A percentile compares a stretch with the other conserved stretches of the same genome.
phyloP scores from a whole-genome alignment of 2,329 filamentous ascomycete genomes.

The Aspergillus sp. region DNA sequence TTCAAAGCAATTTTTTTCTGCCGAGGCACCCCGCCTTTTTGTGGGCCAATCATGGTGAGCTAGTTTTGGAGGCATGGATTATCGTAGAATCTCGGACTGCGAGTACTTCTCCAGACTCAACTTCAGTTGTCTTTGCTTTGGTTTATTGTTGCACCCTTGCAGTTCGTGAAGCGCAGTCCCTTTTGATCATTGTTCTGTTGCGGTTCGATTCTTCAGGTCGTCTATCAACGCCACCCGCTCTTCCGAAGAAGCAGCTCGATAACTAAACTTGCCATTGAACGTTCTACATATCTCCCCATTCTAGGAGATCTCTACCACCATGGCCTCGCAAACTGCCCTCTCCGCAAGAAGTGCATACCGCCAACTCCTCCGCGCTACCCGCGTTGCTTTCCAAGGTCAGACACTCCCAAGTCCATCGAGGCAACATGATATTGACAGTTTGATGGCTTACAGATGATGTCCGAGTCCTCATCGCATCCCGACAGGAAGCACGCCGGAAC shows the following conservation, averaged over 20 bases:
- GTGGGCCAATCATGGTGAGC: slow-evolving; percentile 20
- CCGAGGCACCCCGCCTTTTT: slow-evolving; percentile 18
- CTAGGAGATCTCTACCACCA: slow-evolving; percentile 1
- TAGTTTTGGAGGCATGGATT: slow-evolving; percentile 17
- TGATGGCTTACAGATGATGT: slow-evolving; percentile 55
- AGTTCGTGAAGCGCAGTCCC: neutral
- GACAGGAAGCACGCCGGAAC: slow-evolving; percentile 61
- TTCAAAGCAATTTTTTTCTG: slow-evolving; percentile 27
- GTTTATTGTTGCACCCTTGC: neutral
- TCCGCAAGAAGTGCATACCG: slow-evolving; percentile 73
- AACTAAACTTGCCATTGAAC: neutral
- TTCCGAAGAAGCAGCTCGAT: no score
- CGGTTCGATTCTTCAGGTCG: no score
- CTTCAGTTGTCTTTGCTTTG: neutral
- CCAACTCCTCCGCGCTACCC: slow-evolving; percentile 69
- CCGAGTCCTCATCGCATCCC: slow-evolving; percentile 62
- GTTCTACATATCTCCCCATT: neutral
- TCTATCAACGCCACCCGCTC: no score
- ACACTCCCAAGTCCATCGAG: neutral
- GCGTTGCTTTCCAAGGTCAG: slow-evolving; percentile 74
- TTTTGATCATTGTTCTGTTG: neutral
- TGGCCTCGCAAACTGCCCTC: slow-evolving; percentile 28
- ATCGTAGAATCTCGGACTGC: neutral
- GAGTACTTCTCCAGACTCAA: neutral
- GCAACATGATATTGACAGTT: slow-evolving; percentile 6